phyloP scores from a whole-genome alignment of 805 yeast species.

The Ogataea polymorpha region DNA sequence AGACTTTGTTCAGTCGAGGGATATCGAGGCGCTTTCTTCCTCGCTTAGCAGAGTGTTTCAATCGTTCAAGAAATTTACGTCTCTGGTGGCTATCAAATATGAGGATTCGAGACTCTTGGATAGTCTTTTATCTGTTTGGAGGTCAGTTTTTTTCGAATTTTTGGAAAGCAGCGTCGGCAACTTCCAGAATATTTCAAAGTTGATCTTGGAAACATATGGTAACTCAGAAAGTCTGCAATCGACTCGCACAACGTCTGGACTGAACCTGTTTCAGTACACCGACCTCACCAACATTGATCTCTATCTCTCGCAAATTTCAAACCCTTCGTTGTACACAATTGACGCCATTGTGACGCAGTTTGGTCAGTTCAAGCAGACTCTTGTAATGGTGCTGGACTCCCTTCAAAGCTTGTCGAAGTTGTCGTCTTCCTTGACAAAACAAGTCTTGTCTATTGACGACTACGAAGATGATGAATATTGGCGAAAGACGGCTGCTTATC shows the following conservation, averaged over 20 bases:
- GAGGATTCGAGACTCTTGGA: slow-evolving; percentile 13
- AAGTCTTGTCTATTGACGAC: slow-evolving; percentile 36
- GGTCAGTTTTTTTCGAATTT: slow-evolving; percentile 8
- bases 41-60: slow-evolving; percentile 20
- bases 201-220: slow-evolving; percentile 17
- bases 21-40: slow-evolving; percentile 19
- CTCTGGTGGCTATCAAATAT: slow-evolving; percentile 23
- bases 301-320: slow-evolving; percentile 19
- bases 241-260: slow-evolving; percentile 15
- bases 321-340: slow-evolving; percentile 13
- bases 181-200: slow-evolving; percentile 20
- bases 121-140: slow-evolving; percentile 22
- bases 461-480: slow-evolving; percentile 33
- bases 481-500: slow-evolving; percentile 13
- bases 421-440: slow-evolving; percentile 24
- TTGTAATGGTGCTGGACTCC: slow-evolving; percentile 16
- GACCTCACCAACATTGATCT: slow-evolving; percentile 23
- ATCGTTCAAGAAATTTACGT: slow-evolving; percentile 31
- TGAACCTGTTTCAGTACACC: slow-evolving; percentile 20
- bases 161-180: slow-evolving; percentile 16
- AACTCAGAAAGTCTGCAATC: slow-evolving; percentile 9
- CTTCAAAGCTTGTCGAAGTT: slow-evolving; percentile 21
- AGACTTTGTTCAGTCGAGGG: slow-evolving; percentile 7
- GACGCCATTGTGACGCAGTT: slow-evolving; percentile 18
- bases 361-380: slow-evolving; percentile 17